Evolutionary conservation across 2,329 filamentous ascomycete species (phyloP), one percentile per base, ranked within the genome.

Genomic region (Trichoderma koningiopsis): DNA sequence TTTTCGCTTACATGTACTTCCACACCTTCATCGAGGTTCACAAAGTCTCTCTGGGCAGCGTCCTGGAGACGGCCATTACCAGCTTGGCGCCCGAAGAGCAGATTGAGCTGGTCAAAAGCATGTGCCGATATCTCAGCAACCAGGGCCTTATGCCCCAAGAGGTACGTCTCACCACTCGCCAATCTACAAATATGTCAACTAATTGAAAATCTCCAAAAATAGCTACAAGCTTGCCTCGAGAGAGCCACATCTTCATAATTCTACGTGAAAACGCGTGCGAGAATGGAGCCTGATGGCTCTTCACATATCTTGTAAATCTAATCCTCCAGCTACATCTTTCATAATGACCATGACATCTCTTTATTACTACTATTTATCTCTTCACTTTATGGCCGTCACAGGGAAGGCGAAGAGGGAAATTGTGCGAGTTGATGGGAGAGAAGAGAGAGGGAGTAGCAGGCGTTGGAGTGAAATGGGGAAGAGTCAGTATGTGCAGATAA

Each of bases 1-100:
- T 97, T 81, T 98, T 99, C 76, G 89, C 95, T 19, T 98, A 94
- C 84, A 94, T 99, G 87, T 99, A 99, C 83, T 99, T 96, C 82
- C 94, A 97, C 80, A 96, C 92, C 77, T 99, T 99, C 80, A 95
- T 99, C 76, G 94, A 94, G 4, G 86, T 93, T 7, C 89, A 97
- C 84, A 93, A 95, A 80, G 89, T 92, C 49, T 93, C 86, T 68
- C 90, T 97, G 24, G 96, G 95, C 24, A 89, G 89, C 67, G 92
- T 99, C 43, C 92, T 99, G 74, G 95, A 99, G 83, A 88, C 89
- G 14, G 95, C 93, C 62, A 97, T 99, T 74, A 96, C 90, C 6
- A 94, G 94, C n/a, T 82, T 99, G 74, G 90, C 89, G 0, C 83
- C 90, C 1, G 94, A 97, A 52, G 93, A 99, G 81, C 95, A 99